Percentiles rank a stretch among this genome's conserved stretches.
phyloP scores from a whole-genome alignment of 352 stramenopile genomes.

The Detonula confervacea region DNA sequence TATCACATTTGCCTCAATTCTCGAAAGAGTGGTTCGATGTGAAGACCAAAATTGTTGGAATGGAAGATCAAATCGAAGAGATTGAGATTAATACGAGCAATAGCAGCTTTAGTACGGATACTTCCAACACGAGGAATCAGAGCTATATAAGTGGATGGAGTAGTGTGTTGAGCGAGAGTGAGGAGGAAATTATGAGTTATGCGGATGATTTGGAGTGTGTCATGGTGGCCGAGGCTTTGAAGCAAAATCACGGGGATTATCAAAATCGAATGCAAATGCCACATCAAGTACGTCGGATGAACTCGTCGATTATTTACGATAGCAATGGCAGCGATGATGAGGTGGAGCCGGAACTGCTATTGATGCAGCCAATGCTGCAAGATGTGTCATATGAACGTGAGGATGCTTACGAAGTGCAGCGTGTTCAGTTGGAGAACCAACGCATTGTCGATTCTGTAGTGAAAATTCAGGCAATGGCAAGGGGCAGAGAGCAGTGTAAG shows the following conservation, averaged over 20 bases:
- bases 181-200: conserved; percentile 51
- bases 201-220: conserved; percentile 48
- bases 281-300: too few relatives aligned
- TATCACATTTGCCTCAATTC: conserved; percentile 37
- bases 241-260: conserved; percentile 6
- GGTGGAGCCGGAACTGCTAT: too few relatives aligned
- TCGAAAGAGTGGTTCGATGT: conserved; percentile 54
- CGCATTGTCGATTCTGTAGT: conserved; percentile 10
- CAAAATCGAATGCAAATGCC: too few relatives aligned
- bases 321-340: too few relatives aligned
- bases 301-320: too few relatives aligned
- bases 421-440: too few relatives aligned
- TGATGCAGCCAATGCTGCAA: too few relatives aligned
- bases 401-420: too few relatives aligned
- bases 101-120: conserved; percentile 4
- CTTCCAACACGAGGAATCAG: conserved; percentile 1
- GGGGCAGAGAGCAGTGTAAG: not conserved
- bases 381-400: too few relatives aligned
- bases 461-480: conserved; percentile 20
- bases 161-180: conserved; percentile 41
- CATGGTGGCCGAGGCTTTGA: conserved; percentile 56
- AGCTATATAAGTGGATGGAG: conserved; percentile 28
- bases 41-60: conserved; percentile 30
- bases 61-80: conserved; percentile 47
- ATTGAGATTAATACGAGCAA: conserved; percentile 24